These are phyloP conservation scores for Chaetomium cochliodes DNA, from an alignment of 495 filamentous ascomycete genomes.

Conservation along the genomic window DNA sequence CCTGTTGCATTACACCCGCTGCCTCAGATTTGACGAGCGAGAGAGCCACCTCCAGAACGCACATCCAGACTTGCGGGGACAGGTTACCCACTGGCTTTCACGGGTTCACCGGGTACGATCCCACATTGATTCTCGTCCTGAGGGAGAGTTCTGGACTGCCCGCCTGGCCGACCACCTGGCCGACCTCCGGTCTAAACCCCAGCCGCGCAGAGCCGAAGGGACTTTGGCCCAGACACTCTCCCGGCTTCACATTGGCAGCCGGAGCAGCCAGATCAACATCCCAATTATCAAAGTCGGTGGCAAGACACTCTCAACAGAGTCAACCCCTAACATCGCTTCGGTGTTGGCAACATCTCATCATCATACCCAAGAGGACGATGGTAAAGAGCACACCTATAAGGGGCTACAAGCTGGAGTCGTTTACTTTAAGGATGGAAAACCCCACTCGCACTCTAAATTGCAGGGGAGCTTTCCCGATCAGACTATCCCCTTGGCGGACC, in stretches of 20 bases:
- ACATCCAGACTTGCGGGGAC: slow-evolving; percentile 4
- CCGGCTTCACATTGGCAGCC: slow-evolving; percentile 17
- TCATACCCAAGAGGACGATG: background rate
- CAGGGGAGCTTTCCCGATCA: slow-evolving; percentile 23
- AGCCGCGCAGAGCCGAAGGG: slow-evolving; percentile 17
- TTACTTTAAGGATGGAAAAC: slow-evolving; percentile 19
- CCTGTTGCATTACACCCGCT: slow-evolving; percentile 20
- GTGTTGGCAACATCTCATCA: background rate
- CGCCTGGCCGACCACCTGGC: slow-evolving; percentile 22
- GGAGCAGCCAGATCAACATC: slow-evolving; percentile 15
- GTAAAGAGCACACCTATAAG: slow-evolving; percentile 12
- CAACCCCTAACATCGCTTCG: slow-evolving; percentile 8
- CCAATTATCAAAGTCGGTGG: background rate
- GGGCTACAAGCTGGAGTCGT: slow-evolving; percentile 21
- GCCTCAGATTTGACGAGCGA: slow-evolving; percentile 19
- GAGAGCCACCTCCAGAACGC: slow-evolving; percentile 18
- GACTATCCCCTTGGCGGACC: slow-evolving; percentile 17
- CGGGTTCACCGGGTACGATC: slow-evolving; percentile 15
- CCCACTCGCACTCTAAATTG: slow-evolving; percentile 12
- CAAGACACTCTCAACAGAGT: slow-evolving; percentile 8
- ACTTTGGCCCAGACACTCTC: slow-evolving; percentile 21
- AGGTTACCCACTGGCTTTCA: slow-evolving; percentile 18
- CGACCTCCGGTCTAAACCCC: slow-evolving; percentile 22
- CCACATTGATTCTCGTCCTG: slow-evolving; percentile 12
- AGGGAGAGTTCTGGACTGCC: slow-evolving; percentile 24